These are phyloP conservation scores for Rhinocladiella mackenziei DNA, from an alignment of 2,329 filamentous ascomycete species.

Conservation along the genomic window DNA sequence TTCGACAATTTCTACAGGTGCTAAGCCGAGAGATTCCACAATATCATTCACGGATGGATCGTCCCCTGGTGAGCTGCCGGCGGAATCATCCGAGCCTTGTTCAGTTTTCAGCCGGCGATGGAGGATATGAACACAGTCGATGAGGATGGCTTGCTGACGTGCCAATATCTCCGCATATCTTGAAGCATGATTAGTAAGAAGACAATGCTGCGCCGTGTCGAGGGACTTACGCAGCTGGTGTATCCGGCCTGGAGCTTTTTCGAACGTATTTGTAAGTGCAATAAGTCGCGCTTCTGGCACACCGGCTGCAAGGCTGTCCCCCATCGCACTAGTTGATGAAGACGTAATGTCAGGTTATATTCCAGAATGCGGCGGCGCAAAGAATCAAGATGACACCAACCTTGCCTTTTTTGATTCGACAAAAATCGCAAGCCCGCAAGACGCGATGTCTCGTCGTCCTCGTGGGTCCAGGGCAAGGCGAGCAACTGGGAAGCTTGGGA, in stretches of 20 bases:
- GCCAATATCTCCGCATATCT: slow-evolving; percentile 4
- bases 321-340: slow-evolving; percentile 2
- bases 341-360: neutral
- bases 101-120: neutral
- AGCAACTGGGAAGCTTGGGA: too few relatives aligned
- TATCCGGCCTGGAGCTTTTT: neutral
- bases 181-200: too few relatives aligned
- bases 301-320: neutral
- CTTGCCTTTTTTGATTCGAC: slow-evolving; percentile 3
- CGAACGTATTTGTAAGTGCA: slow-evolving; percentile 2
- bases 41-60: slow-evolving; percentile 1
- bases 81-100: neutral
- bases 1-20: neutral
- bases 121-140: slow-evolving; percentile 1
- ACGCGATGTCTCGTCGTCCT: neutral
- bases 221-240: neutral
- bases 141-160: slow-evolving; percentile 1
- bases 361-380: neutral
- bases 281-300: neutral
- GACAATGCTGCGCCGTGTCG: neutral
- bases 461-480: too few relatives aligned
- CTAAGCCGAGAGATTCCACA: neutral
- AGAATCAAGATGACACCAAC: neutral
- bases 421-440: slow-evolving; percentile 1
- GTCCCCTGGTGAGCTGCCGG: neutral